Evolutionary conservation across 2,329 filamentous ascomycete species (phyloP).

Genomic region (Apiospora pterosperma): DNA sequence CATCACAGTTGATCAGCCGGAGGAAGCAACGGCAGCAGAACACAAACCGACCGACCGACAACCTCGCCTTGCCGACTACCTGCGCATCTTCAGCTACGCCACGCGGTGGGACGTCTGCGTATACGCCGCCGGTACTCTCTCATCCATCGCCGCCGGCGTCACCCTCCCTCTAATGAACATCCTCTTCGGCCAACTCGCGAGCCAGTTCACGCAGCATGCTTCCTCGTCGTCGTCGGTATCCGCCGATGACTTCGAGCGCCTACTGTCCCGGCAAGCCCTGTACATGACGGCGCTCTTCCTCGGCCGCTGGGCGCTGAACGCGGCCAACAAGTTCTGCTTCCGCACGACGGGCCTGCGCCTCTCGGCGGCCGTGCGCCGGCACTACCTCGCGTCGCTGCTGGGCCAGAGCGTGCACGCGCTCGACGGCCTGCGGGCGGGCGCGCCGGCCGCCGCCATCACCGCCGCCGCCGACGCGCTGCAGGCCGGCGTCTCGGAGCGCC

Average conservation of each 20-base stretch:
- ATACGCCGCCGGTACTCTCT: conserved; percentile 37
- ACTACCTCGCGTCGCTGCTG: conserved; percentile 60
- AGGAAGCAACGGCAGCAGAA: neutral
- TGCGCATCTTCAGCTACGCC: conserved; percentile 44
- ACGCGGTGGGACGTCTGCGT: conserved; percentile 43
- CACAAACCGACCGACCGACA: neutral
- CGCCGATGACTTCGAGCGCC: conserved; percentile 31
- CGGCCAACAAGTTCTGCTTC: conserved; percentile 55
- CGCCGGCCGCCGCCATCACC: conserved; percentile 56
- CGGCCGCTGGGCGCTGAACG: conserved; percentile 57
- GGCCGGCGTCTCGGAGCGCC: conserved; percentile 58
- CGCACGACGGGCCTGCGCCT: conserved; percentile 56
- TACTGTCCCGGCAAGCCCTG: conserved; percentile 43
- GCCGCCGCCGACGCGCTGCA: conserved; percentile 57
- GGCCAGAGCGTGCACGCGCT: conserved; percentile 60
- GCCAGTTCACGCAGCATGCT: conserved; percentile 40
- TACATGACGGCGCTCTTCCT: conserved; percentile 69
- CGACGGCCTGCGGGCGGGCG: conserved; percentile 57
- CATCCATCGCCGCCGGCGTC: conserved; percentile 17
- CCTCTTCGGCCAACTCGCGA: conserved; percentile 47
- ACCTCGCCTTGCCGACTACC: conserved; percentile 8
- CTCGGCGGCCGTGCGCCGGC: conserved; percentile 54
- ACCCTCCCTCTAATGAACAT: conserved; percentile 56
- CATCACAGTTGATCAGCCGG: neutral
- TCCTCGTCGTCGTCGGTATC: conserved; percentile 23